Evolutionary conservation across 345 rosid genomes (phyloP).

Genomic region (Iberis pinnata): DNA sequence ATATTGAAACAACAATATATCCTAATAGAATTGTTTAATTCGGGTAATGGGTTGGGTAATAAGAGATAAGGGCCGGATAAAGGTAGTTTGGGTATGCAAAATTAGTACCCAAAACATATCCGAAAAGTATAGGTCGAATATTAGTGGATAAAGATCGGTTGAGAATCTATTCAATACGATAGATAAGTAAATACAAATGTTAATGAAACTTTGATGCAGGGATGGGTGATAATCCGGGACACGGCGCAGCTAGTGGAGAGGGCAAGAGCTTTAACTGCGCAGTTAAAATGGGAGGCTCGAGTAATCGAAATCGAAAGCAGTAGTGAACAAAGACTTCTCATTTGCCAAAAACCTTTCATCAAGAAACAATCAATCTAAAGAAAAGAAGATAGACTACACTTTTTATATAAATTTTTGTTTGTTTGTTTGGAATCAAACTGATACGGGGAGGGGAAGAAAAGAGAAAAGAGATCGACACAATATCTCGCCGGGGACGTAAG

Average conservation of each 20-base stretch:
- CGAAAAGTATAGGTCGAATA: no score
- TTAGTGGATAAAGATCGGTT: no score
- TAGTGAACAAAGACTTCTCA: constrained; percentile 82
- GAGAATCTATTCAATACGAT: no score
- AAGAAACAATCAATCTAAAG: constrained; percentile 53
- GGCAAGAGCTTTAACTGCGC: constrained; percentile 58
- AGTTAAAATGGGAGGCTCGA: constrained; percentile 97
- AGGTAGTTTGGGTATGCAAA: no score
- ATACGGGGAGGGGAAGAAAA: constrained; percentile 31
- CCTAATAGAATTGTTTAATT: no score
- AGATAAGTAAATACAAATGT: background rate
- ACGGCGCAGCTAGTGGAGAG: constrained; percentile 55
- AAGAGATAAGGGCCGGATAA: no score
- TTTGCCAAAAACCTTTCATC: constrained; percentile 88
- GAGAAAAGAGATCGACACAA: constrained; percentile 20
- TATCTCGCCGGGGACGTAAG: constrained; percentile 34
- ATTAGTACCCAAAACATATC: no score
- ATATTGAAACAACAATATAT: no score
- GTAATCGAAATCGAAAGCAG: constrained; percentile 72
- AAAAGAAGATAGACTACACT: constrained; percentile 21
- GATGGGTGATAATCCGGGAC: constrained; percentile 93
- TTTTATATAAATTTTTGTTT: constrained; percentile 8
- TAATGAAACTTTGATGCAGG: constrained; percentile 39
- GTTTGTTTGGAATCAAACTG: constrained; percentile 22
- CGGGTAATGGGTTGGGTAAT: no score